Percentiles rank a stretch among this genome's conserved stretches.
Evolutionary conservation across 148 eudicot genomes (phyloP).

Genomic region (Selenicereus undatus): DNA sequence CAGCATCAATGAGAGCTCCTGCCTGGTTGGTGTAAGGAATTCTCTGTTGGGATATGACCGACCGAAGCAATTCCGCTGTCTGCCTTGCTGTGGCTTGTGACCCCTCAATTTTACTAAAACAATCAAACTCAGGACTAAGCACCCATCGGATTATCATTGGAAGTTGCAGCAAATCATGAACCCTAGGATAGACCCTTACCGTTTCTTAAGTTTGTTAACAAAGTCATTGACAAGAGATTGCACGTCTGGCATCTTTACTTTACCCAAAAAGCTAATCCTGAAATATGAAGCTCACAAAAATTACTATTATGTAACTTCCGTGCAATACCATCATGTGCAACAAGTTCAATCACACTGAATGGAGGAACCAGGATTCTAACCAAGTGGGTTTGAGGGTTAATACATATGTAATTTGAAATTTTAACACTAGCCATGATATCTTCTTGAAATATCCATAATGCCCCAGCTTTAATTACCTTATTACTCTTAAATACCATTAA

Average conservation of each 20-base stretch:
- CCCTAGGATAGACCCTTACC: slow-evolving; percentile 35
- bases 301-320: too few species aligned
- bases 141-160: background rate
- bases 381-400: too few species aligned
- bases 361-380: too few species aligned
- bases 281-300: background rate
- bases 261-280: slow-evolving; percentile 1
- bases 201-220: slow-evolving; percentile 63
- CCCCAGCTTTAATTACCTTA: too few species aligned
- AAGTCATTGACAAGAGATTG: slow-evolving; percentile 81
- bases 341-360: background rate
- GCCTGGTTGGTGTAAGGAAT: slow-evolving; percentile 82
- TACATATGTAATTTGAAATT: too few species aligned
- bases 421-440: too few species aligned
- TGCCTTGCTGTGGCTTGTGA: slow-evolving; percentile 84
- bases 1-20: slow-evolving; percentile 67
- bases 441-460: too few species aligned
- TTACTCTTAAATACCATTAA: too few species aligned
- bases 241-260: slow-evolving; percentile 65
- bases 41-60: slow-evolving; percentile 84
- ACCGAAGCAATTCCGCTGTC: slow-evolving; percentile 83
- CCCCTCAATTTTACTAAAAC: slow-evolving; percentile 82
- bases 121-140: background rate
- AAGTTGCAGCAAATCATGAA: background rate
- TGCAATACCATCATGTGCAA: background rate